These are phyloP conservation scores for Bretschneidera sinensis DNA, from an alignment of 345 rosid species.

Conservation along the genomic window DNA sequence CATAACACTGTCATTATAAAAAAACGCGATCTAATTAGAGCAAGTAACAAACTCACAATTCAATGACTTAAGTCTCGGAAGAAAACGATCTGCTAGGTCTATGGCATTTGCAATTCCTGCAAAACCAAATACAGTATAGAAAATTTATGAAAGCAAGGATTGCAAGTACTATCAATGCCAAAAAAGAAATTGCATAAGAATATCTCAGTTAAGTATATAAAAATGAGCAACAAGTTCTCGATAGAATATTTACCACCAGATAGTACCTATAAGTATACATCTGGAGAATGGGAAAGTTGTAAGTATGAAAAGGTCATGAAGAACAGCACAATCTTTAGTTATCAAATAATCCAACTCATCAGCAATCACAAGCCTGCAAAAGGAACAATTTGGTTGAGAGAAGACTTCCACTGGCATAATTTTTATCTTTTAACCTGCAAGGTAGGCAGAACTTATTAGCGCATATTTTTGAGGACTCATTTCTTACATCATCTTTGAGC, in stretches of 20 bases:
- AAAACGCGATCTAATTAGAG: no score
- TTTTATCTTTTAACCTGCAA: neutral
- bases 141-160: neutral
- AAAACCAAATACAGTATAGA: constrained; percentile 12
- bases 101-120: constrained; percentile 91
- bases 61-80: constrained; percentile 69
- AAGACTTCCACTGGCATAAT: neutral
- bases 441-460: neutral
- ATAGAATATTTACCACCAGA: neutral
- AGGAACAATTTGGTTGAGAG: constrained; percentile 4
- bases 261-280: constrained; percentile 75
- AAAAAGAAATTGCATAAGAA: no score
- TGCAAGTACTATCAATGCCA: no score
- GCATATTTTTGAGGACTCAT: neutral
- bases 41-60: constrained; percentile 52
- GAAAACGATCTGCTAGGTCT: constrained; percentile 89
- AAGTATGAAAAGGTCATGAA: constrained; percentile 92
- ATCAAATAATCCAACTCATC: constrained; percentile 93
- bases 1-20: neutral
- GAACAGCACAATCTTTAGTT: constrained; percentile 75
- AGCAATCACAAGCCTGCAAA: constrained; percentile 66
- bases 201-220: neutral
- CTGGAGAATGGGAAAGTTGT: constrained; percentile 75
- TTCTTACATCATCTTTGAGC: constrained; percentile 69
- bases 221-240: neutral